phyloP scores from a whole-genome alignment of 2,329 filamentous ascomycete genomes.

The Fusarium bactridioides region DNA sequence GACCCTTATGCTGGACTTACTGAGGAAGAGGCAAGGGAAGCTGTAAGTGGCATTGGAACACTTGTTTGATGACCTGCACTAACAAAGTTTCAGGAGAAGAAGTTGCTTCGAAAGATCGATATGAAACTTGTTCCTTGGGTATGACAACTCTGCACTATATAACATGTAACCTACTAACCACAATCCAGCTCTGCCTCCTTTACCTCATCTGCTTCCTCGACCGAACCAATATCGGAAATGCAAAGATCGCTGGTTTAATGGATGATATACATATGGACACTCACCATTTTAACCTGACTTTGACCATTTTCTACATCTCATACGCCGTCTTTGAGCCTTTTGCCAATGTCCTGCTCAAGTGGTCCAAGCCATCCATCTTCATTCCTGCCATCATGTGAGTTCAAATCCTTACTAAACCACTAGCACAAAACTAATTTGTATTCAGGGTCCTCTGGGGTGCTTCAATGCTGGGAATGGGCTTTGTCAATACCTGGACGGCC shows the following conservation, averaged over 20 bases:
- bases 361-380: slow-evolving; percentile 77
- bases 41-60: slow-evolving; percentile 56
- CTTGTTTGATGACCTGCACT: neutral
- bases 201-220: slow-evolving; percentile 80
- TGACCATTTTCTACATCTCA: slow-evolving; percentile 88
- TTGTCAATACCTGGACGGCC: slow-evolving; percentile 68
- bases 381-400: slow-evolving; percentile 81
- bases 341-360: slow-evolving; percentile 83
- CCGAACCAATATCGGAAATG: slow-evolving; percentile 80
- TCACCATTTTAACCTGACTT: slow-evolving; percentile 73
- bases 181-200: slow-evolving; percentile 66
- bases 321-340: slow-evolving; percentile 82
- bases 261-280: slow-evolving; percentile 69
- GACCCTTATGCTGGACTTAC: slow-evolving; percentile 68
- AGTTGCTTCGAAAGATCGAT: slow-evolving; percentile 69
- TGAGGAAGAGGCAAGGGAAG: slow-evolving; percentile 66
- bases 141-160: slow-evolving; percentile 23
- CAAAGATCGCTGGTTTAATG: slow-evolving; percentile 63
- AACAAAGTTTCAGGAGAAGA: slow-evolving; percentile 60
- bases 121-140: slow-evolving; percentile 67
- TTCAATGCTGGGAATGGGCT: slow-evolving; percentile 74
- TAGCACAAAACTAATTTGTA: slow-evolving; percentile 28
- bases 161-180: neutral
- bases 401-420: neutral
- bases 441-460: slow-evolving; percentile 69